A percentile compares a stretch with the other conserved stretches of the same genome.
phyloP scores from a whole-genome alignment of 2,329 filamentous ascomycete species.

The Xylariaceae sp. region DNA sequence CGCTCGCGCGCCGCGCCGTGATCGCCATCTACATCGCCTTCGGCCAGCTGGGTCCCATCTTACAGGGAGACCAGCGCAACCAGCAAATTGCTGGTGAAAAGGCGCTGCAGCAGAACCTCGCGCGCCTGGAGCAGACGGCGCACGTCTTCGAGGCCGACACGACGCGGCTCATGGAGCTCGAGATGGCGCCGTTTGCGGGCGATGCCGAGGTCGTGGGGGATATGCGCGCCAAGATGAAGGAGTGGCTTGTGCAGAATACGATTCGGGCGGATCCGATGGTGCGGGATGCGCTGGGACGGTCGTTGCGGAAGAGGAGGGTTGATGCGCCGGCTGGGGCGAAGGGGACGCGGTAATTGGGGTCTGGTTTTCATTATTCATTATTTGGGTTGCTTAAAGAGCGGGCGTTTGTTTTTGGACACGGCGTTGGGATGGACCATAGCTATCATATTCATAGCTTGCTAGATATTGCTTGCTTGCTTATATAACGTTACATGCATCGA shows the following conservation, averaged over 20 bases:
- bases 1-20: constrained; percentile 67
- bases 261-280: constrained; percentile 77
- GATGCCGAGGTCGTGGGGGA: constrained; percentile 59
- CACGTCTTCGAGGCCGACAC: constrained; percentile 64
- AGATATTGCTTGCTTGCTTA: neutral
- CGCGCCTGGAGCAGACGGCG: constrained; percentile 58
- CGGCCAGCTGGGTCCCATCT: constrained; percentile 69
- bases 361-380: neutral
- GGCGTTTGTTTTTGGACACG: neutral
- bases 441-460: too few species aligned
- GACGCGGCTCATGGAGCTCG: constrained; percentile 64
- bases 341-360: constrained; percentile 40
- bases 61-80: constrained; percentile 38
- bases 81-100: constrained; percentile 37
- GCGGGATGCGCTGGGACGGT: constrained; percentile 66
- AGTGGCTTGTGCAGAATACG: constrained; percentile 84
- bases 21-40: constrained; percentile 80
- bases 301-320: constrained; percentile 56
- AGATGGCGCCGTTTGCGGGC: constrained; percentile 75
- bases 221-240: constrained; percentile 67
- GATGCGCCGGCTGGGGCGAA: constrained; percentile 59
- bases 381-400: neutral
- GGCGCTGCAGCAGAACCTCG: constrained; percentile 56
- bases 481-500: neutral
- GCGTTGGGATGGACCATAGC: too few species aligned